Evolutionary conservation across 2,329 filamentous ascomycete species (phyloP).

Genomic region (Microsporum audouinii): DNA sequence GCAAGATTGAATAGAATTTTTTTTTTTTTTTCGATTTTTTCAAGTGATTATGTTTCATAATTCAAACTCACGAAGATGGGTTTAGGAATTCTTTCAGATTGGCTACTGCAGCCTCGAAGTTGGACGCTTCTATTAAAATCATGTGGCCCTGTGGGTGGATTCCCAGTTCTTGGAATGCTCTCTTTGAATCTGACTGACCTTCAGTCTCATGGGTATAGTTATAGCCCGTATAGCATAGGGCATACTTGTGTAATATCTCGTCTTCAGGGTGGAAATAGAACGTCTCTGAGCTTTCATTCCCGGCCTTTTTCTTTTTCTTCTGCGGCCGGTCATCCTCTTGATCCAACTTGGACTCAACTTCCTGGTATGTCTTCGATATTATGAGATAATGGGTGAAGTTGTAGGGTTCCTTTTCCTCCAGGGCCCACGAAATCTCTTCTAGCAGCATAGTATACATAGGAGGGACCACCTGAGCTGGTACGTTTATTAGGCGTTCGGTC

Average conservation of each 20-base stretch:
- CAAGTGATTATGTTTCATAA: background rate
- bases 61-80: slow-evolving; percentile 20
- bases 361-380: slow-evolving; percentile 81
- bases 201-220: slow-evolving; percentile 70
- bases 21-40: background rate
- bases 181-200: slow-evolving; percentile 74
- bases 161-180: slow-evolving; percentile 87
- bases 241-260: slow-evolving; percentile 71
- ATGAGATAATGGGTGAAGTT: slow-evolving; percentile 88
- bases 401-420: slow-evolving; percentile 86
- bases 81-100: slow-evolving; percentile 64
- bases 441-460: slow-evolving; percentile 91
- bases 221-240: slow-evolving; percentile 57
- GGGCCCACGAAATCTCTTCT: slow-evolving; percentile 78
- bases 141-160: slow-evolving; percentile 73
- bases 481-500: slow-evolving; percentile 91
- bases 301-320: slow-evolving; percentile 56
- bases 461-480: slow-evolving; percentile 83
- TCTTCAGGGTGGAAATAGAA: slow-evolving; percentile 97
- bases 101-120: slow-evolving; percentile 64
- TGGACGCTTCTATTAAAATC: slow-evolving; percentile 71
- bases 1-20: background rate
- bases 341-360: slow-evolving; percentile 72
- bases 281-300: slow-evolving; percentile 41
- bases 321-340: slow-evolving; percentile 49